phyloP scores from a whole-genome alignment of 129 eudicot species.

The Silybum marianum region DNA sequence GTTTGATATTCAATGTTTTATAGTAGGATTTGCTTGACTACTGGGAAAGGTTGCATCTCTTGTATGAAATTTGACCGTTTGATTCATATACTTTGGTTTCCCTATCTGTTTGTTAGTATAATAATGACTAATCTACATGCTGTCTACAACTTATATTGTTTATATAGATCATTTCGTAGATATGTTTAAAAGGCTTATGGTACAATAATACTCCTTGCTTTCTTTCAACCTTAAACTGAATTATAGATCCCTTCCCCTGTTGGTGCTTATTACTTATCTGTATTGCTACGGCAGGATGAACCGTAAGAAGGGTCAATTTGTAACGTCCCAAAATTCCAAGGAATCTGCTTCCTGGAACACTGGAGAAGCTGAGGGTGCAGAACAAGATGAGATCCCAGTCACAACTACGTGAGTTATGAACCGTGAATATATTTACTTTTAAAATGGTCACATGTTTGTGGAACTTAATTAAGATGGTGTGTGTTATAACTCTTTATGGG shows the following conservation, averaged over 20 bases:
- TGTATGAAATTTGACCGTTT: not conserved
- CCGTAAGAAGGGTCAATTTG: conserved; percentile 78
- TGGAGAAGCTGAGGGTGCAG: conserved; percentile 47
- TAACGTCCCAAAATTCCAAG: conserved; percentile 39
- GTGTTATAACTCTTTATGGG: no score
- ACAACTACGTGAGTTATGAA: conserved; percentile 50
- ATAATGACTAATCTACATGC: not conserved
- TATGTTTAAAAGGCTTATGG: not conserved
- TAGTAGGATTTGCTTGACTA: not conserved
- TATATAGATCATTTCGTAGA: not conserved
- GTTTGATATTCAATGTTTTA: not conserved
- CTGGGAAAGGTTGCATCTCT: not conserved
- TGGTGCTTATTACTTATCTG: conserved; percentile 10
- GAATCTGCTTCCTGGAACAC: conserved; percentile 34
- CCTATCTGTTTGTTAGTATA: not conserved
- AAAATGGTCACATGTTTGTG: not conserved
- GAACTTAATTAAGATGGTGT: conserved; percentile 9
- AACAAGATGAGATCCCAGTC: conserved; percentile 39
- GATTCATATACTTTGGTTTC: not conserved
- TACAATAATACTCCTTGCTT: not conserved
- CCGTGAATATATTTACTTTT: not conserved
- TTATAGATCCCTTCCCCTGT: not conserved
- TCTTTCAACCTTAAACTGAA: not conserved
- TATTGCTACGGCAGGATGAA: conserved; percentile 47
- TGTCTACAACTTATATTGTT: not conserved